These are phyloP conservation scores for Sordaria brevicollis DNA, from an alignment of 495 filamentous ascomycete genomes.

Conservation along the genomic window DNA sequence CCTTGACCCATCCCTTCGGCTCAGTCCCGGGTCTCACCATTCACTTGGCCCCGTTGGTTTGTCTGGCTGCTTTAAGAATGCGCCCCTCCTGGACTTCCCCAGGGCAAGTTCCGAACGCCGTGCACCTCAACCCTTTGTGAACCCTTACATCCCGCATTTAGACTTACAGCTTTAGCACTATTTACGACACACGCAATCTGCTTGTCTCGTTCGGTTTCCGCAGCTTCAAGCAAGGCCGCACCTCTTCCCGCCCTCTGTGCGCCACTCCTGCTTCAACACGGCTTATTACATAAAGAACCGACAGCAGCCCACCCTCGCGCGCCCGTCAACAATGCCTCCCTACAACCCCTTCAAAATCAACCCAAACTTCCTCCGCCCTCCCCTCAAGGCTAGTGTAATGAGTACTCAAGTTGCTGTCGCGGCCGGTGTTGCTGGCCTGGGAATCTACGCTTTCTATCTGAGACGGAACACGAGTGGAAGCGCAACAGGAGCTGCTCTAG, in stretches of 20 bases:
- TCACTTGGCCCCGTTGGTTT: background rate
- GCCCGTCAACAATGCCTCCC: constrained; percentile 7
- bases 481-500: background rate
- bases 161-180: background rate
- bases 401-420: constrained; percentile 16
- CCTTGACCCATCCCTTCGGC: background rate
- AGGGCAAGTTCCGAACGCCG: background rate
- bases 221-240: background rate
- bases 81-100: background rate
- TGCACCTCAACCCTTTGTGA: background rate
- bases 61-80: background rate
- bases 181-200: background rate
- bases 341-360: background rate
- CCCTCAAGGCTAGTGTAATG: constrained; percentile 14
- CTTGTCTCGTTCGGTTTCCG: background rate
- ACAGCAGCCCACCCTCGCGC: background rate
- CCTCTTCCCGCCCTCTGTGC: background rate
- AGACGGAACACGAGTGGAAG: background rate
- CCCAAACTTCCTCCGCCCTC: constrained; percentile 4
- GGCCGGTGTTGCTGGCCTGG: constrained; percentile 19
- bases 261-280: background rate
- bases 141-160: background rate
- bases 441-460: constrained; percentile 17
- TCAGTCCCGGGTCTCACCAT: background rate
- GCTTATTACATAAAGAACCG: constrained; percentile 3